phyloP scores from a whole-genome alignment of 305 asterid species.

The Solanum chacoense region DNA sequence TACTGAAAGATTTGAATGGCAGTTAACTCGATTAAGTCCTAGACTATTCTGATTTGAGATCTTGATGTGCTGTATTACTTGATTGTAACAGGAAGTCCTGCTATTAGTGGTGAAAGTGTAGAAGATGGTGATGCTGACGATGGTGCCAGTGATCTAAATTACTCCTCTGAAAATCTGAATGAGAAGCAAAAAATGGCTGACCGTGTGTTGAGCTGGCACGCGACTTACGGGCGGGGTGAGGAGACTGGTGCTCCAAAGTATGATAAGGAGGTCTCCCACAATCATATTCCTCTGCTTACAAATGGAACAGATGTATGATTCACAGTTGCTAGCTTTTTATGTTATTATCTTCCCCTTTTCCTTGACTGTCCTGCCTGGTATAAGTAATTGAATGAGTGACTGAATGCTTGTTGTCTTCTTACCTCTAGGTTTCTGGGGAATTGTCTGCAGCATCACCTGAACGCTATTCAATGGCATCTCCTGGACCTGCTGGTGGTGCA shows the following conservation, averaged over 20 bases:
- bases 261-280: constrained; percentile 87
- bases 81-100: constrained; percentile 72
- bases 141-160: constrained; percentile 38
- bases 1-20: background rate
- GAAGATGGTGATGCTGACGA: constrained; percentile 56
- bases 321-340: constrained; percentile 2
- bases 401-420: background rate
- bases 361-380: background rate
- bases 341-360: background rate
- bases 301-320: constrained; percentile 79
- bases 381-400: background rate
- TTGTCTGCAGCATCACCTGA: constrained; percentile 98
- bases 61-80: constrained; percentile 5
- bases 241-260: constrained; percentile 62
- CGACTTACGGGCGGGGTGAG: constrained; percentile 65
- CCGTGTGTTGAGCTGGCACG: constrained; percentile 96
- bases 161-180: constrained; percentile 42
- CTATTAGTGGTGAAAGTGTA: constrained; percentile 68
- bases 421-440: constrained; percentile 83
- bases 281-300: constrained; percentile 82
- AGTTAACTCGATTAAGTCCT: background rate
- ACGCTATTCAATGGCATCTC: constrained; percentile 92
- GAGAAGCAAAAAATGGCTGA: constrained; percentile 79
- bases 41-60: background rate
- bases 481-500: constrained; percentile 67